Base-by-base conservation (phyloP, 2,329 filamentous ascomycete species). In the Scedosporium aurantiacum region DNA sequence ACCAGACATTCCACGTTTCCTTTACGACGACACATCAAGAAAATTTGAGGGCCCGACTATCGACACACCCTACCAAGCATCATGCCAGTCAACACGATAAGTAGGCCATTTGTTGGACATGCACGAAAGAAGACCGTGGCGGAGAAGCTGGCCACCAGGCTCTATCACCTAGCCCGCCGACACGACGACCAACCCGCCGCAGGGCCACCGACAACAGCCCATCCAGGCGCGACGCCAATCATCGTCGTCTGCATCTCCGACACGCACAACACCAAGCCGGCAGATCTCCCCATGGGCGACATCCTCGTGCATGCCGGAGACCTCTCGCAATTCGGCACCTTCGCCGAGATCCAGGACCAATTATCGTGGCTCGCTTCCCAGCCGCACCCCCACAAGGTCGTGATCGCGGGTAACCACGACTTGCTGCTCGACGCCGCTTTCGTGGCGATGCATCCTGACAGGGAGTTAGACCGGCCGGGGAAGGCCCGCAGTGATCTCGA, bases 231-330 rank as follows among this genome's bases (percentile, higher is more conserved):
- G 50, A 54, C 21, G 8, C 50, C 50, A 21, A 23, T 54, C 50
- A 27, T 3, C 18, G 8, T 54, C 2, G 50, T 54, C 50, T 54
- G 50, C 50, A 54, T 79, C 45, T 79, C 76, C 7, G 76, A 79
- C 64, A 79, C 76, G 8, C 76, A 79, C 66, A 75, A 74, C 64
- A 68, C 63, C 14, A 69, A 70, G 6, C 73, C 71, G 3, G 25
- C 50, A 3, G 60, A 61, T 1, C 63, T 79, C 8, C 76, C 76
- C 1, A 37, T 63, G 2, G 78, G 75, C 1, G 77, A 81, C 63
- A 67, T 80, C 1, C 70, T 80, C 14, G 70, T 80, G 56, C 77
- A 80, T 62, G 75, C 78, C 0, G 78, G 78, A 18, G 77, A 81
- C 63, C 70, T 81, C n/a, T 78, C 76, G 0, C 69, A 76, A 6